phyloP scores from a whole-genome alignment of 169 alveolate genomes.

The Miamiensis avidus region DNA sequence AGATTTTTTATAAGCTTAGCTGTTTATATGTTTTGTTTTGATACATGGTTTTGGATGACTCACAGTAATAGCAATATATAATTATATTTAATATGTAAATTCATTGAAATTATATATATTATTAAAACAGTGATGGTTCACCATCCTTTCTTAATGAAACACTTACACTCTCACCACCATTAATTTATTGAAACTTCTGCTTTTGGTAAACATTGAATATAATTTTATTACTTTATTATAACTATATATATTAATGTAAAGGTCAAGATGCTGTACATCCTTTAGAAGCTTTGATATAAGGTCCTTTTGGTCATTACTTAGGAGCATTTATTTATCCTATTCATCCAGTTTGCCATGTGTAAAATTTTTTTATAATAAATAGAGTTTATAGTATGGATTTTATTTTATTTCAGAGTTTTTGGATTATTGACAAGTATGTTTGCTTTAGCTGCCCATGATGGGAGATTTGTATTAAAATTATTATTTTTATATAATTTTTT shows the following conservation, averaged over 20 bases:
- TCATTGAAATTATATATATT: too few relatives aligned
- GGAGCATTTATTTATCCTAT: slow-evolving; percentile 36
- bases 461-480: too few relatives aligned
- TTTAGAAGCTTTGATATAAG: slow-evolving; percentile 35
- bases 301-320: slow-evolving; percentile 46
- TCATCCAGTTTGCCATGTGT: slow-evolving; percentile 43
- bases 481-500: too few relatives aligned
- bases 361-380: not conserved
- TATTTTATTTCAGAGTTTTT: slow-evolving; percentile 7
- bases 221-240: too few relatives aligned
- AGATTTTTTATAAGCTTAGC: slow-evolving; percentile 25
- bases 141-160: slow-evolving; percentile 38
- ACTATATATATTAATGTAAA: too few relatives aligned
- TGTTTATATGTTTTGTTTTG: slow-evolving; percentile 33
- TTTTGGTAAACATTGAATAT: too few relatives aligned
- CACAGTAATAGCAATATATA: too few relatives aligned
- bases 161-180: slow-evolving; percentile 33
- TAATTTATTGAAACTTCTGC: slow-evolving; percentile 46
- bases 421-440: slow-evolving; percentile 36
- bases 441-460: slow-evolving; percentile 46
- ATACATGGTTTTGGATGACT: slow-evolving; percentile 36
- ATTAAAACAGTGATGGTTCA: too few relatives aligned
- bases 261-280: slow-evolving; percentile 51
- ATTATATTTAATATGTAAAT: too few relatives aligned
- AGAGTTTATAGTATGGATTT: not conserved